Base-by-base conservation (phyloP, 768 basidiomycete genomes). In the Ramaria sp. region DNA sequence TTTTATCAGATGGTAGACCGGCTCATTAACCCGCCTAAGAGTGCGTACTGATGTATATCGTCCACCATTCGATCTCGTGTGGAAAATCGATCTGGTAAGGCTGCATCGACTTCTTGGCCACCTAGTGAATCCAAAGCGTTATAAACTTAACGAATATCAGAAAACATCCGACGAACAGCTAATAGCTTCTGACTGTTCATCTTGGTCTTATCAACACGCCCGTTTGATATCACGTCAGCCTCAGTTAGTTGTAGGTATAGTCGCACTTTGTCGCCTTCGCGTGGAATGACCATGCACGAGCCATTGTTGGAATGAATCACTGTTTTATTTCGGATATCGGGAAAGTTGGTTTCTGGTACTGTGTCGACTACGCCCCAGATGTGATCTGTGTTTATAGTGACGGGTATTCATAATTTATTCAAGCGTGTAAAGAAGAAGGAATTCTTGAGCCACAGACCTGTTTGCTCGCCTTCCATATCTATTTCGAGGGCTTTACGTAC, bases 281-380 rank as follows among this genome's bases (percentile, higher is more conserved):
- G 77, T 0, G 88, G 88, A 51, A 91, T 86, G 46, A 86, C 65
- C 81, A 89, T 83, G 57, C 83, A 80, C 0, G 83, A 80, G 1
- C 85, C 83, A 50, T 78, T 75, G 38, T 75, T 73, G 0, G 86
- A 88, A 66, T 89, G 86, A n/a, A 89, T 78, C 0, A 71, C 80
- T 50, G 72, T 72, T 60, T 73, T 75, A 56, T 81, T 82, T 17
- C 87, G 80, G 59, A 86, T 82, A 65, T 90, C 86, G 0, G 88
- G 88, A 59, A 89, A 87, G 64, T 88, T 72, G 1, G 86, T 88
- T n/a, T 82, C 76, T 0, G 83, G 83, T 24, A 79, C 63, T 51
- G 80, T 72, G 67, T 90, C 90, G 19, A 90, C 69, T 3, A 91
- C 89, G 2, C 90, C 90, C 90, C 90, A 92, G 19, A 91, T 75